Conservation (phyloP, 345 rosid genomes). For the Eucalyptus dawsonii region DNA sequence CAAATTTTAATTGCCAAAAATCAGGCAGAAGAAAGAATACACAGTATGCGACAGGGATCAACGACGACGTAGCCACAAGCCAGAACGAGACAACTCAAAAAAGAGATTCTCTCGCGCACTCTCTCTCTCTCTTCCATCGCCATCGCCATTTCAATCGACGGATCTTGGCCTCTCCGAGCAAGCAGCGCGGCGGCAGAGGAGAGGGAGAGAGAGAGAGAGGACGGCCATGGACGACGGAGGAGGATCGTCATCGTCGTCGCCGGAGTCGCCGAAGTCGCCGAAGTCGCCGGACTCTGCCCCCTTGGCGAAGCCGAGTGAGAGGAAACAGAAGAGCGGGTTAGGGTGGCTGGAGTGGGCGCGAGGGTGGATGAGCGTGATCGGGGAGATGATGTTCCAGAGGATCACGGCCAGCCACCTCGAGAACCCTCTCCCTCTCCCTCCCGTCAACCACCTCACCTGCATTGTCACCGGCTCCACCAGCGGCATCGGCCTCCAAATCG, state of each 20-base stretch:
- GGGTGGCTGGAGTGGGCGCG: constrained; percentile 97
- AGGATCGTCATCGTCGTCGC: background rate
- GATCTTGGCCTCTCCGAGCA: background rate
- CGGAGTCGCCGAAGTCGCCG: background rate
- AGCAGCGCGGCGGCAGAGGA: background rate
- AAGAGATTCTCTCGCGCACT: background rate
- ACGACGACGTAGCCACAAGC: background rate
- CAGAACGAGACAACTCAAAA: background rate
- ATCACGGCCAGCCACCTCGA: constrained; percentile 70
- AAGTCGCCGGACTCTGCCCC: background rate
- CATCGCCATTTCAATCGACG: background rate
- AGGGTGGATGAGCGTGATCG: constrained; percentile 63
- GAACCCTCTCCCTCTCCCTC: constrained; percentile 78
- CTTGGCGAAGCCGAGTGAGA: background rate
- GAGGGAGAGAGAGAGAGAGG: background rate
- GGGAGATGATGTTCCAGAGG: constrained; percentile 83
- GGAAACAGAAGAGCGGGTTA: constrained; percentile 44
- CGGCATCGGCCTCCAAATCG: constrained; percentile 90
- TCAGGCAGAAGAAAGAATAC: background rate
- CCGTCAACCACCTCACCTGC: constrained; percentile 62
- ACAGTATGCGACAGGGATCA: background rate
- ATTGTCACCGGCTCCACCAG: constrained; percentile 96
- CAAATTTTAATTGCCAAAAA: background rate
- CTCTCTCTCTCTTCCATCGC: background rate
- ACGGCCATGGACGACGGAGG: background rate